Evolutionary conservation across 176 grass and related monocot genomes (phyloP).

Genomic region (Bonia amplexicaulis): DNA sequence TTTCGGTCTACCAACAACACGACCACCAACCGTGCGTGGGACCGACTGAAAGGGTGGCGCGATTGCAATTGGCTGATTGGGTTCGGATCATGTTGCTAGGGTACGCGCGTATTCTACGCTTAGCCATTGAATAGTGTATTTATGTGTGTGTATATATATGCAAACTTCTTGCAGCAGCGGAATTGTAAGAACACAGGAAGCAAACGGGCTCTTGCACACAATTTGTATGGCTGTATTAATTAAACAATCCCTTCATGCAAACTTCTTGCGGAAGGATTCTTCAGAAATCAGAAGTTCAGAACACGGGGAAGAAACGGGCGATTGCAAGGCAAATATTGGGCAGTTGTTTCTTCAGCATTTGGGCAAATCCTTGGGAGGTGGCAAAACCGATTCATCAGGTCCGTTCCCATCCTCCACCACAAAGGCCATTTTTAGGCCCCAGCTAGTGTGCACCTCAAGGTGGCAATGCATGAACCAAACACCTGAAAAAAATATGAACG

Average conservation of each 20-base stretch:
- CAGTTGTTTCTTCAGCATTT: slow-evolving; percentile 26
- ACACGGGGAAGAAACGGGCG: not conserved
- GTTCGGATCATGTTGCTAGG: no score
- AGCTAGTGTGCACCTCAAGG: slow-evolving; percentile 55
- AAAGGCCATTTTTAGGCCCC: slow-evolving; percentile 61
- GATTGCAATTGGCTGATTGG: no score
- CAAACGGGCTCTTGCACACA: not conserved
- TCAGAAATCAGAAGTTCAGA: not conserved
- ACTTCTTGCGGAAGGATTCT: slow-evolving; percentile 7
- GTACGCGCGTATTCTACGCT: no score
- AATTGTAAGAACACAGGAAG: not conserved
- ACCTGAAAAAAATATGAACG: slow-evolving; percentile 17
- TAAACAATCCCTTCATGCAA: not conserved
- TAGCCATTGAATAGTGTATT: no score
- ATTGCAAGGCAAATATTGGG: not conserved
- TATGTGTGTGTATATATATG: no score
- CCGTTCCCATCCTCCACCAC: slow-evolving; percentile 46
- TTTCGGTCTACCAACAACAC: no score
- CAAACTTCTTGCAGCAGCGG: not conserved
- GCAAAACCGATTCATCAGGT: slow-evolving; percentile 31
- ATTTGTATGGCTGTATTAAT: not conserved
- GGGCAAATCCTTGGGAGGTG: slow-evolving; percentile 55
- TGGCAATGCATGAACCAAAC: slow-evolving; percentile 27
- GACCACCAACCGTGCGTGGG: no score
- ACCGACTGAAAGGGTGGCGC: no score